Percentiles rank a stretch among this genome's conserved stretches.
phyloP scores from a whole-genome alignment of 495 filamentous ascomycete species.

The Tuber aestivum region DNA sequence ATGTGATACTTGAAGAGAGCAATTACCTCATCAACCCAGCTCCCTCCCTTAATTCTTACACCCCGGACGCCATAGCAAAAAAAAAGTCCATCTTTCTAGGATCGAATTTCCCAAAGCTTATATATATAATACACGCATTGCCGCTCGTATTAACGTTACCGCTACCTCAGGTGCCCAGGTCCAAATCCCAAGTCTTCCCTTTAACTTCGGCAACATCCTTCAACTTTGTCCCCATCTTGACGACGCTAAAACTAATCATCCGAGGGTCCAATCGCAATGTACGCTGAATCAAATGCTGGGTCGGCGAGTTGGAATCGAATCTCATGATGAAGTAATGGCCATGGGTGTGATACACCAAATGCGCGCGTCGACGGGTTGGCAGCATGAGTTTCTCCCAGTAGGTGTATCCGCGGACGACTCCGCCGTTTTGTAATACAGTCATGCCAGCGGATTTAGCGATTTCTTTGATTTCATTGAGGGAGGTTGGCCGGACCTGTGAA shows the following conservation, averaged over 20 bases:
- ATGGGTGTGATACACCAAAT: conserved; percentile 69
- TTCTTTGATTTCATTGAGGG: conserved; percentile 86
- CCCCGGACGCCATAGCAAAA: not conserved
- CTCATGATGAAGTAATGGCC: conserved; percentile 98
- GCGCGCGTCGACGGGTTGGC: conserved; percentile 64
- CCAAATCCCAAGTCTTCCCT: conserved; percentile 32
- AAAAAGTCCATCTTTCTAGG: not conserved
- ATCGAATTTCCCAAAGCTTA: not conserved
- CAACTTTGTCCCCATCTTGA: conserved; percentile 66
- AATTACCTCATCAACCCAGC: not conserved
- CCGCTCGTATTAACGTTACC: not conserved
- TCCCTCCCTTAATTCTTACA: not conserved
- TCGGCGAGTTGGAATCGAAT: conserved; percentile 67
- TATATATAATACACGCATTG: conserved; percentile 6
- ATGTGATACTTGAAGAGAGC: not conserved
- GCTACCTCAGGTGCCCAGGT: conserved; percentile 1
- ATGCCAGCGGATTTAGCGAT: conserved; percentile 82
- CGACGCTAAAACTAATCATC: conserved; percentile 77
- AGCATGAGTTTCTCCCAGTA: conserved; percentile 93
- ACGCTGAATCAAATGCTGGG: conserved; percentile 65
- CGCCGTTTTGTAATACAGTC: conserved; percentile 73
- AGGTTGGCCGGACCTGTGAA: conserved; percentile 78
- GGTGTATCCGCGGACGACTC: conserved; percentile 82
- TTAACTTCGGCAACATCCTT: conserved; percentile 32
- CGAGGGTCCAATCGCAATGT: conserved; percentile 82